Evolutionary conservation across 129 eudicot genomes (phyloP).

Genomic region (Flaveria trinervia): DNA sequence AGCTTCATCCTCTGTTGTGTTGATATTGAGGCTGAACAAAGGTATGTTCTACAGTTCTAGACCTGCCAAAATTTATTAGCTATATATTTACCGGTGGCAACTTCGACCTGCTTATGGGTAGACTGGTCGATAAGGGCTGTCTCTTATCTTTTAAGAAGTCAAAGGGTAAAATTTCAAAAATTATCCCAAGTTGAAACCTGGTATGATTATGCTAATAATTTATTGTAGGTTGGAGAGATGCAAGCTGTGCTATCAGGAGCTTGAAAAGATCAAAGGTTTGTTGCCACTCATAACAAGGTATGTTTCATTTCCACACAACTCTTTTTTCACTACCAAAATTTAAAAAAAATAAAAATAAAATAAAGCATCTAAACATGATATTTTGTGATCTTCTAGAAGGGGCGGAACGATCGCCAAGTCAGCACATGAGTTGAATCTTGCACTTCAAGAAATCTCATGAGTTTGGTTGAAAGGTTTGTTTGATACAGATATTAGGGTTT

Average conservation of each 20-base stretch:
- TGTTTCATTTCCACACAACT: background rate
- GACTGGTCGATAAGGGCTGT: background rate
- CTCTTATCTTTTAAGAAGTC: conserved; percentile 4
- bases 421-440: conserved; percentile 88
- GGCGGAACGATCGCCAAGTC: conserved; percentile 89
- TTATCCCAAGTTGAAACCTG: background rate
- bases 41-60: conserved; percentile 42
- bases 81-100: background rate
- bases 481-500: conserved; percentile 36
- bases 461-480: conserved; percentile 25
- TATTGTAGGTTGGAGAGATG: conserved; percentile 76
- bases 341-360: background rate
- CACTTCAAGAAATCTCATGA: conserved; percentile 80
- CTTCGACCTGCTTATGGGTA: background rate
- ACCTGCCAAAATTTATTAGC: background rate
- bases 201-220: background rate
- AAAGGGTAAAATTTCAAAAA: background rate
- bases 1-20: conserved; percentile 84
- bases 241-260: conserved; percentile 85
- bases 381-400: conserved; percentile 49
- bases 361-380: background rate
- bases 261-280: conserved; percentile 69
- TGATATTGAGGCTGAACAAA: conserved; percentile 95
- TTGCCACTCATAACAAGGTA: conserved; percentile 75
- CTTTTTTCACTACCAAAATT: background rate